Percentiles rank a stretch among this genome's conserved stretches.
These are phyloP conservation scores for Ophiostoma populinum DNA, from an alignment of 2,329 filamentous ascomycete species.

Conservation along the genomic window DNA sequence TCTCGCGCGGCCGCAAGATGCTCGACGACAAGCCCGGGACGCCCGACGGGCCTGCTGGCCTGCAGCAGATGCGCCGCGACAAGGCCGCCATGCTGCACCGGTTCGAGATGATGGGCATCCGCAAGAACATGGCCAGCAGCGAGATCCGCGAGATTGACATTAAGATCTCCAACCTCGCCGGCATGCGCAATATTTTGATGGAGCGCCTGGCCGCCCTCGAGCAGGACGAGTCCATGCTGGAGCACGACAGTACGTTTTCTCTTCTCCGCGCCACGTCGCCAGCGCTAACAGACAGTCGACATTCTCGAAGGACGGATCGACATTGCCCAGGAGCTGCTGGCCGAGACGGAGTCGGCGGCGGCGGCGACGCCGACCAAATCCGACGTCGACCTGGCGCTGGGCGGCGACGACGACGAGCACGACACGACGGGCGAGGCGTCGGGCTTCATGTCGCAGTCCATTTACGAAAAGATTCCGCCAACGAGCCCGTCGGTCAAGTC, in stretches of 20 bases:
- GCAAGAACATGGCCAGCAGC: slow-evolving; percentile 94
- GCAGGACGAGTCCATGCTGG: slow-evolving; percentile 75
- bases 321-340: slow-evolving; percentile 39
- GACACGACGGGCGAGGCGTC: slow-evolving; percentile 8
- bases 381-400: slow-evolving; percentile 30
- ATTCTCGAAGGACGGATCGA: slow-evolving; percentile 46
- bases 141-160: slow-evolving; percentile 95
- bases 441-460: slow-evolving; percentile 91
- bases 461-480: slow-evolving; percentile 77
- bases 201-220: slow-evolving; percentile 75
- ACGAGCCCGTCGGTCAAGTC: slow-evolving; percentile 31
- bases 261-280: no score
- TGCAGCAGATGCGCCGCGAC: slow-evolving; percentile 63
- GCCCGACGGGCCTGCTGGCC: slow-evolving; percentile 42
- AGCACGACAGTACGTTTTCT: slow-evolving; percentile 59
- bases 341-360: slow-evolving; percentile 39
- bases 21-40: slow-evolving; percentile 40
- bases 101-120: slow-evolving; percentile 75
- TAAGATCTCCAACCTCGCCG: slow-evolving; percentile 84
- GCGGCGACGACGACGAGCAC: slow-evolving; percentile 19
- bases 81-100: slow-evolving; percentile 65
- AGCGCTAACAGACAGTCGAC: slow-evolving; percentile 31
- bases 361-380: slow-evolving; percentile 33
- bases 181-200: slow-evolving; percentile 82
- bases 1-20: slow-evolving; percentile 60